These are phyloP conservation scores for Acacia crassicarpa DNA, from an alignment of 306 rosid genomes.

Conservation along the genomic window DNA sequence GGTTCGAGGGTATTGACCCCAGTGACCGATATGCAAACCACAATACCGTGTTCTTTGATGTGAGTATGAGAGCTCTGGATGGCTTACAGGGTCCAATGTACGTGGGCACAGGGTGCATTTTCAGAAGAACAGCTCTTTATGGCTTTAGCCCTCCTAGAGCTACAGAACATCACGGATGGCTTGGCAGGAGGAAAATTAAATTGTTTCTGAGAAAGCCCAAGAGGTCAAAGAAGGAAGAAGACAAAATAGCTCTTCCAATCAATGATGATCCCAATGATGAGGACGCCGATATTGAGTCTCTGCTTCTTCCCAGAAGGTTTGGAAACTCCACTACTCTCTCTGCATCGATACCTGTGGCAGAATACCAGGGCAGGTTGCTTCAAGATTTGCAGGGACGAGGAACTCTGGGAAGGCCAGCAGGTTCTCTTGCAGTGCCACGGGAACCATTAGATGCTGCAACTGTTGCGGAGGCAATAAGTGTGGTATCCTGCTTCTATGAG, in stretches of 20 bases:
- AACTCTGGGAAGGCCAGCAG: slow-evolving; percentile 72
- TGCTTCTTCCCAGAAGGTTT: slow-evolving; percentile 75
- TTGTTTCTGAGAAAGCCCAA: slow-evolving; percentile 57
- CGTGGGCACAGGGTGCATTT: slow-evolving; percentile 88
- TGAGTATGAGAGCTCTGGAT: slow-evolving; percentile 86
- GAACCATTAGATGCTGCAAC: slow-evolving; percentile 85
- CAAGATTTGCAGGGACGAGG: slow-evolving; percentile 65
- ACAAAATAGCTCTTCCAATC: slow-evolving; percentile 56
- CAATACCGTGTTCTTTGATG: slow-evolving; percentile 88
- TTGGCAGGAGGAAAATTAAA: slow-evolving; percentile 66
- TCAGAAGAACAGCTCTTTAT: slow-evolving; percentile 81
- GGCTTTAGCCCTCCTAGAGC: slow-evolving; percentile 91
- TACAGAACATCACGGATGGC: slow-evolving; percentile 81
- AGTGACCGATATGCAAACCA: slow-evolving; percentile 83
- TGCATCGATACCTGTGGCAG: slow-evolving; percentile 83
- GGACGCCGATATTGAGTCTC: slow-evolving; percentile 79
- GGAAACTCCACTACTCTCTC: slow-evolving; percentile 73
- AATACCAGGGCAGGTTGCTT: slow-evolving; percentile 79
- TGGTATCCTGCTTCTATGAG: slow-evolving; percentile 79
- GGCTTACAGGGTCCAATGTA: slow-evolving; percentile 91
- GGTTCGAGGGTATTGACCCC: slow-evolving; percentile 88
- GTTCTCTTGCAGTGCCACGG: slow-evolving; percentile 78
- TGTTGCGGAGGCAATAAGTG: slow-evolving; percentile 86
- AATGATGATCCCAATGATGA: slow-evolving; percentile 48
- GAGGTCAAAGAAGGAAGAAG: slow-evolving; percentile 55